These are phyloP conservation scores for Gossypium longicalyx DNA, from an alignment of 345 rosid species.

Conservation along the genomic window DNA sequence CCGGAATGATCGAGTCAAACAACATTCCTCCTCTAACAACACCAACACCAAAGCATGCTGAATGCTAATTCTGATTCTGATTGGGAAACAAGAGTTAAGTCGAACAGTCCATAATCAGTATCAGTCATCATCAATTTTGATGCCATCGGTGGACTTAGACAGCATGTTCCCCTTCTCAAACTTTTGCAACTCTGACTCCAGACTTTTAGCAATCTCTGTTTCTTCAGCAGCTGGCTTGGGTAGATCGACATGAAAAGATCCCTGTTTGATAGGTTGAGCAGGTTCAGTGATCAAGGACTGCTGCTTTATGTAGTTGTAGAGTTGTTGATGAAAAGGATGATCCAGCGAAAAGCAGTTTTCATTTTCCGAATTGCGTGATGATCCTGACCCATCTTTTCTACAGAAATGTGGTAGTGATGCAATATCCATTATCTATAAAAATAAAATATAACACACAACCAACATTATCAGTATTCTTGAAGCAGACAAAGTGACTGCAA, in stretches of 20 bases:
- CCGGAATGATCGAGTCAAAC: background rate
- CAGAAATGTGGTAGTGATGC: constrained; percentile 9
- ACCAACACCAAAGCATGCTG: no score
- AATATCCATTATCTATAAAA: constrained; percentile 67
- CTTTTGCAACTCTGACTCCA: constrained; percentile 75
- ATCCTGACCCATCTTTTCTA: constrained; percentile 67
- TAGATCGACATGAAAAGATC: constrained; percentile 80
- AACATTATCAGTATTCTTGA: constrained; percentile 3
- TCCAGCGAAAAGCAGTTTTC: constrained; percentile 60
- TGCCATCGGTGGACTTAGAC: constrained; percentile 25
- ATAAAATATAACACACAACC: constrained; percentile 1
- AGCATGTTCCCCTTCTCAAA: constrained; percentile 45
- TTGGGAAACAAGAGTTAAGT: background rate
- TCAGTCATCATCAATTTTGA: constrained; percentile 33
- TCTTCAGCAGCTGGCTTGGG: constrained; percentile 66
- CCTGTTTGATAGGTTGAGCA: constrained; percentile 58
- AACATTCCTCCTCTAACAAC: no score
- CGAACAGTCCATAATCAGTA: background rate
- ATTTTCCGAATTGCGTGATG: constrained; percentile 48
- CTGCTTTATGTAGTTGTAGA: constrained; percentile 75
- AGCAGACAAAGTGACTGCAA: background rate
- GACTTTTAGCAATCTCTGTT: constrained; percentile 55
- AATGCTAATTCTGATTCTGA: background rate
- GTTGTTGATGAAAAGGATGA: constrained; percentile 87
- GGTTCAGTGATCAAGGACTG: constrained; percentile 36